These are phyloP conservation scores for Circinella minor DNA, from an alignment of 371 early-diverging fungal genomes.

Conservation along the genomic window DNA sequence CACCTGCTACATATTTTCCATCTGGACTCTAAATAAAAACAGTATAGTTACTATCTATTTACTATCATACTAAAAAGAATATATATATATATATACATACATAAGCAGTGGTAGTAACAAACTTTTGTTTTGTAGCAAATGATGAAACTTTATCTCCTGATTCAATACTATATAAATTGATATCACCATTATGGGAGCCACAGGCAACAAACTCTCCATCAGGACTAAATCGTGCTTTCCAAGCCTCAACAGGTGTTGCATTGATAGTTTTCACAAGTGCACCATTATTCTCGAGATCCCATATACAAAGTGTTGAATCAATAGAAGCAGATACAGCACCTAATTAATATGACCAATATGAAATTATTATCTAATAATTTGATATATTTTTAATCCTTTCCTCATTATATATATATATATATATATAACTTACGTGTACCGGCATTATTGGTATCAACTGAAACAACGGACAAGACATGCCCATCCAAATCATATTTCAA, in stretches of 20 bases:
- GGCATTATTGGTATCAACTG: constrained; percentile 68
- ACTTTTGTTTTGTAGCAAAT: constrained; percentile 75
- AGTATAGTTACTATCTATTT: too few species aligned
- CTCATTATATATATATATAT: background rate
- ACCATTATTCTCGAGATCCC: constrained; percentile 68
- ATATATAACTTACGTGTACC: constrained; percentile 62
- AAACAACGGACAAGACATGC: constrained; percentile 80
- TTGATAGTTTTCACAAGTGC: constrained; percentile 63
- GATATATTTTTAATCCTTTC: too few species aligned
- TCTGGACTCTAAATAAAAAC: constrained; percentile 68
- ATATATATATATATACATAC: constrained; percentile 44
- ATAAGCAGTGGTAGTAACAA: constrained; percentile 78
- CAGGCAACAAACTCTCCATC: constrained; percentile 75
- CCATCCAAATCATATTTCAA: constrained; percentile 65
- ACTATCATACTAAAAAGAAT: too few species aligned
- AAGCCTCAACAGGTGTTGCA: constrained; percentile 74
- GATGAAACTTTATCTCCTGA: constrained; percentile 63
- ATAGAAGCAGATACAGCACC: constrained; percentile 78
- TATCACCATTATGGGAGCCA: constrained; percentile 76
- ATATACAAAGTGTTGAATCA: constrained; percentile 79
- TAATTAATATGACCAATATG: constrained; percentile 20
- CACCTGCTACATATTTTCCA: constrained; percentile 76
- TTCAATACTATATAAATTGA: constrained; percentile 72
- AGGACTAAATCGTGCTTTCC: constrained; percentile 76
- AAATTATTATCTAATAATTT: too few species aligned